Base-by-base conservation (phyloP, 164 flowering plant genomes). In the Tetracentron sinense region DNA sequence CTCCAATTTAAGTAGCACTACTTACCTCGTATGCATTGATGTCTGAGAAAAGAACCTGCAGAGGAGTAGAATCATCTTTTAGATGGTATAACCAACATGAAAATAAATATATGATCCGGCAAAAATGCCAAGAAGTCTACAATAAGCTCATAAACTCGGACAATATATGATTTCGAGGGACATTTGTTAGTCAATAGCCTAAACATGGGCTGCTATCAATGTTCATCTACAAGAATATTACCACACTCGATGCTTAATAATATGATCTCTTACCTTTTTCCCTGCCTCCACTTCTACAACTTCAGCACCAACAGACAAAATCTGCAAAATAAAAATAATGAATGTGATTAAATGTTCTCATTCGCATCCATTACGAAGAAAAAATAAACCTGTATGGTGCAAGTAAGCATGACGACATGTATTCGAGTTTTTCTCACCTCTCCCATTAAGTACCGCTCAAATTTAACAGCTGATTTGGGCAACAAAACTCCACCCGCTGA, bases 381-480 rank as follows among this genome's bases (percentile, higher is more conserved):
- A 38, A 17, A 31, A 35, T 1, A 27, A 27, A 42, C 17, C 44
- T 55, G 4, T 16, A 23, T 21, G 27, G 16, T 23, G 56, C 10
- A 16, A 35, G 8, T 11, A 33, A 15, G 38, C 15, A 58, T n/a
- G 7, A 20, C 28, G 17, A 6, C 38, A 25, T 30, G 19, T 26
- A 31, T 49, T 49, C 53, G 7, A 19, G 31, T 15, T 29, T 31
- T 48, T 15, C 68, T 66, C 68, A 94, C 97, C 88, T 95, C 97
- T 42, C 97, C 99, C 77, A 85, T 67, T 23, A 95, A 78, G 60
- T 88, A 88, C 1, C 90, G 83, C 82, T 95, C 97, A 58, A 90
- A 92, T 66, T 92, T 95, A 27, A 95, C 97, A 42, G 99, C 97
- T 61, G 99, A 84, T 74, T 90, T 95, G 23, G 99, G 97, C 73